phyloP scores from a whole-genome alignment of 2,329 filamentous ascomycete genomes.

The Xylariaceae sp. region DNA sequence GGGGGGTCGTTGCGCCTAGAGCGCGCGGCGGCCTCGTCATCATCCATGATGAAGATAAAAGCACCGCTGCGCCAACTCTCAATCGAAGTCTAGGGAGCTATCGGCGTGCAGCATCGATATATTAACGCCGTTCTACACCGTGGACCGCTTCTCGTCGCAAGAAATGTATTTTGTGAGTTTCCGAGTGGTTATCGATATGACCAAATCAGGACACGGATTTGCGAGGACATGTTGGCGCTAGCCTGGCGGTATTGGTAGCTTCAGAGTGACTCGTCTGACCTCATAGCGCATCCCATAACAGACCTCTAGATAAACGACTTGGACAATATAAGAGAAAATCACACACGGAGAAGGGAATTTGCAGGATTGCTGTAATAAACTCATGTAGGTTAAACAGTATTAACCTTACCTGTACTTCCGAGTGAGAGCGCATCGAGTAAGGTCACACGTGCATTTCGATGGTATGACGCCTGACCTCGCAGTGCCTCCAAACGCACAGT shows the following conservation, averaged over 20 bases:
- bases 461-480: too few relatives aligned
- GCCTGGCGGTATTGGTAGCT: background rate
- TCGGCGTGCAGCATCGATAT: background rate
- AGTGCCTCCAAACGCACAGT: too few relatives aligned
- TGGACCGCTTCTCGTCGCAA: conserved; percentile 1
- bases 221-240: conserved; percentile 14
- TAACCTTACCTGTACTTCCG: too few relatives aligned
- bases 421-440: too few relatives aligned
- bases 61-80: conserved; percentile 18
- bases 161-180: background rate
- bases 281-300: conserved; percentile 3
- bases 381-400: too few relatives aligned
- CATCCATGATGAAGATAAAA: conserved; percentile 29
- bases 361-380: too few relatives aligned
- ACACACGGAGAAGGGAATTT: too few relatives aligned
- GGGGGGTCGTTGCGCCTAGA: conserved; percentile 28
- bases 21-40: conserved; percentile 30
- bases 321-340: too few relatives aligned
- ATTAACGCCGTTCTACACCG: background rate
- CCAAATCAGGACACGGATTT: conserved; percentile 4
- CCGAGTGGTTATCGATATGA: conserved; percentile 15
- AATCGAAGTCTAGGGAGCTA: conserved; percentile 2
- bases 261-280: too few relatives aligned
- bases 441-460: too few relatives aligned
- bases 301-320: too few relatives aligned